Percentiles rank a stretch among this genome's conserved stretches.
Conservation (phyloP, 169 alveolate genomes). For the Eimeria acervulina region DNA sequence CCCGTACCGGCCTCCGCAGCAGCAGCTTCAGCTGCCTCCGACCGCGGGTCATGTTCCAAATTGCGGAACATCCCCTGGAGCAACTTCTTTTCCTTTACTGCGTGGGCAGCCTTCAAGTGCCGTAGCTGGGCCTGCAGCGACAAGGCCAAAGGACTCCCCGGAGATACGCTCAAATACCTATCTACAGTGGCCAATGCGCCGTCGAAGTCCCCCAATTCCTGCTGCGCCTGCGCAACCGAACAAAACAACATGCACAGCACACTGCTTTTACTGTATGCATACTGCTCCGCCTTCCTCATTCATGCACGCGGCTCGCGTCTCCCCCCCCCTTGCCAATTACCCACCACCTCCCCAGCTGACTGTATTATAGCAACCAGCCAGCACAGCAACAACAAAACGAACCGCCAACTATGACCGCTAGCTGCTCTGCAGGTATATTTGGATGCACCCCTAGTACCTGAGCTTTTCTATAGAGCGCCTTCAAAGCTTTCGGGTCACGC, state of each 20-base stretch:
- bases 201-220: slow-evolving; percentile 57
- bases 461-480: slow-evolving; percentile 81
- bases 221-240: slow-evolving; percentile 70
- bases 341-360: not conserved
- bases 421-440: not conserved
- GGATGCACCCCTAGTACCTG: slow-evolving; percentile 47
- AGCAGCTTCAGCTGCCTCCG: slow-evolving; percentile 40
- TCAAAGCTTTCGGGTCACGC: slow-evolving; percentile 77
- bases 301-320: no score
- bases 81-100: slow-evolving; percentile 68
- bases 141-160: slow-evolving; percentile 79
- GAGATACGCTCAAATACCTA: slow-evolving; percentile 39
- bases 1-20: not conserved
- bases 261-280: not conserved
- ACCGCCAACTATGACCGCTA: not conserved
- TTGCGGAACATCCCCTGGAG: slow-evolving; percentile 66
- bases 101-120: slow-evolving; percentile 60
- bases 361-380: not conserved
- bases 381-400: not conserved
- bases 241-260: not conserved
- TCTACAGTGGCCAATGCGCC: slow-evolving; percentile 77
- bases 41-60: slow-evolving; percentile 75
- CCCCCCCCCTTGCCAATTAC: not conserved
- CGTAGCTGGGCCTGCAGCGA: slow-evolving; percentile 69
- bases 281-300: not conserved